A percentile compares a stretch with the other conserved stretches of the same genome.
Conservation (phyloP, 1,284 basidiomycete genomes). For the Cutaneotrichosporon sp. region DNA sequence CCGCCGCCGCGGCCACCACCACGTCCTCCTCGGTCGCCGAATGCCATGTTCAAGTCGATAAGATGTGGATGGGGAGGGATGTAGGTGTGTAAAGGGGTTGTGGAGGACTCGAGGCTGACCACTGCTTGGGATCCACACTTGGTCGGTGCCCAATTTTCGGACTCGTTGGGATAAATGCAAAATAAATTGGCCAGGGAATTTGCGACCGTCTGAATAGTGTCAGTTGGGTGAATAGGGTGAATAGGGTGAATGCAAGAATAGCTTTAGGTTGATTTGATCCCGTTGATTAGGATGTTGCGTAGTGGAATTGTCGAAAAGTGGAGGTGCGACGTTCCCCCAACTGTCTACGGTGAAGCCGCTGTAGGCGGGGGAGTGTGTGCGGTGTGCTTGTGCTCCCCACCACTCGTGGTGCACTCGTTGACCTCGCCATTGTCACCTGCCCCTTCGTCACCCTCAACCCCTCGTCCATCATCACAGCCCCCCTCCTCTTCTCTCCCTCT, state of each 20-base stretch:
- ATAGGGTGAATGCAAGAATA: too few species aligned
- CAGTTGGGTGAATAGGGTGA: too few species aligned
- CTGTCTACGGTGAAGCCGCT: too few species aligned
- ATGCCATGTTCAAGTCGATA: conserved; percentile 40
- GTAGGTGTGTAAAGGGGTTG: not conserved
- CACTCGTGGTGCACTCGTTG: too few species aligned
- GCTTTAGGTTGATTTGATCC: too few species aligned
- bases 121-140: not conserved
- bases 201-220: too few species aligned
- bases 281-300: too few species aligned
- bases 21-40: conserved; percentile 51
- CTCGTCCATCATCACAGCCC: not conserved
- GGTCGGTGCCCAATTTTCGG: conserved; percentile 8
- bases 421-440: too few species aligned
- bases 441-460: not conserved
- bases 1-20: conserved; percentile 46
- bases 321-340: too few species aligned
- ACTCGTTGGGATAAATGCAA: conserved; percentile 8
- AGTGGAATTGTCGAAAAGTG: too few species aligned
- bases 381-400: too few species aligned
- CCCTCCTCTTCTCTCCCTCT: not conserved
- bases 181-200: not conserved
- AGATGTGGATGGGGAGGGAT: not conserved
- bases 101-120: not conserved
- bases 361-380: too few species aligned